Evolutionary conservation across 257 asterid species (phyloP).

Genomic region (Solanum pinnatisectum): DNA sequence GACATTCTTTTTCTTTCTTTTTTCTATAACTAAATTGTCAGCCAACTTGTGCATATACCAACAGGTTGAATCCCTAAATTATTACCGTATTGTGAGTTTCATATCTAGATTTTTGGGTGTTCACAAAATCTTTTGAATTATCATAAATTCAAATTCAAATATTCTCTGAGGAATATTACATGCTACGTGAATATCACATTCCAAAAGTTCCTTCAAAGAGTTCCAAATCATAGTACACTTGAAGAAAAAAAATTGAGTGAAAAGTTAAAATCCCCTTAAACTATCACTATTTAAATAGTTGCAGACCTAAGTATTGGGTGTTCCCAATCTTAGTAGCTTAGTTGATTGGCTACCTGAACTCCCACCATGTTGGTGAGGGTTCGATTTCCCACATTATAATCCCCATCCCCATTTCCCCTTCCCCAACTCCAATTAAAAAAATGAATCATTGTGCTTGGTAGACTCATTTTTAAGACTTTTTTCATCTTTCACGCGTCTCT

Average conservation of each 20-base stretch:
- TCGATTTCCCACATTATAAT: too few relatives aligned
- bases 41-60: not conserved
- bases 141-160: not conserved
- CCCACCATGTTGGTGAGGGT: too few relatives aligned
- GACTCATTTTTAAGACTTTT: not conserved
- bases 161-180: not conserved
- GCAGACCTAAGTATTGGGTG: not conserved
- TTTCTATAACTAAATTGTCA: not conserved
- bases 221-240: not conserved
- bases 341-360: too few relatives aligned
- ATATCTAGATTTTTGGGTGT: not conserved
- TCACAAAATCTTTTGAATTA: not conserved
- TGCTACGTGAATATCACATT: not conserved
- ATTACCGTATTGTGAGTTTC: not conserved
- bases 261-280: not conserved
- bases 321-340: too few relatives aligned
- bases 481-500: not conserved
- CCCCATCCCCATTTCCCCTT: too few relatives aligned
- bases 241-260: not conserved
- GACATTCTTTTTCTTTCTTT: not conserved
- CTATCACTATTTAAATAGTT: not conserved
- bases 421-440: too few relatives aligned
- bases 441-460: not conserved
- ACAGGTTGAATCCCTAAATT: not conserved
- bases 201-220: not conserved